Conservation (phyloP, 768 basidiomycete species). For the Coprinellus micaceus region DNA sequence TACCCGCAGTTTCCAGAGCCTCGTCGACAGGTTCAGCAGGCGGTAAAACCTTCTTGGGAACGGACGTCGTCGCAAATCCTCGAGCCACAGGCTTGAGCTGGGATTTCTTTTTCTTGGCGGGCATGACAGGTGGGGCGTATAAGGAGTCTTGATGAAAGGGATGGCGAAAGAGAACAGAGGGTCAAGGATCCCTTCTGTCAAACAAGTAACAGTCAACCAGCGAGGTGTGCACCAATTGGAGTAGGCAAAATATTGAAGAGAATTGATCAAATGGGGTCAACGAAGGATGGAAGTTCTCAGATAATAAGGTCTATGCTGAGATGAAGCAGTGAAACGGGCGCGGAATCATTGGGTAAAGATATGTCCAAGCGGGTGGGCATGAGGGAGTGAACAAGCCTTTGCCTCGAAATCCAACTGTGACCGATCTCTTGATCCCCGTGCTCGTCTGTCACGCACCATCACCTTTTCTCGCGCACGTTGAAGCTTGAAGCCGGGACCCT, state of each 20-base stretch:
- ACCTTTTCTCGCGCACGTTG: no score
- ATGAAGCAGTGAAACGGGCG: neutral
- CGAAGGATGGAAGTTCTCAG: neutral
- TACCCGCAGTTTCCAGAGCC: neutral
- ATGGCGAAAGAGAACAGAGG: neutral
- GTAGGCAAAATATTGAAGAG: neutral
- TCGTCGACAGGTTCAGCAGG: slow-evolving; percentile 18
- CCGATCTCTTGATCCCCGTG: no score
- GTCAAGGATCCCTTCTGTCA: neutral
- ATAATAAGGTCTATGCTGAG: neutral
- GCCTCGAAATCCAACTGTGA: no score
- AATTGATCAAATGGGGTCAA: neutral
- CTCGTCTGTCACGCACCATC: no score
- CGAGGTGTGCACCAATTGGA: no score
- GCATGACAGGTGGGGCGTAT: neutral
- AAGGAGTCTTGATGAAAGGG: neutral
- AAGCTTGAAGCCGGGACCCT: neutral
- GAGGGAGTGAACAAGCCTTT: neutral
- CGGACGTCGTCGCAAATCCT: slow-evolving; percentile 78
- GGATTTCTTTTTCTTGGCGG: slow-evolving; percentile 78
- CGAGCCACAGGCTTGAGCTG: slow-evolving; percentile 71
- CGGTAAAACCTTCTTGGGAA: slow-evolving; percentile 66
- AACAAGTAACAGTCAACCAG: neutral
- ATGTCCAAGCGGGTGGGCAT: neutral
- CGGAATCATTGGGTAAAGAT: neutral